Evolutionary conservation across 805 yeast genomes (phyloP), one percentile per base, ranked within the genome.

Genomic region (Spencermartinsiella europaea): DNA sequence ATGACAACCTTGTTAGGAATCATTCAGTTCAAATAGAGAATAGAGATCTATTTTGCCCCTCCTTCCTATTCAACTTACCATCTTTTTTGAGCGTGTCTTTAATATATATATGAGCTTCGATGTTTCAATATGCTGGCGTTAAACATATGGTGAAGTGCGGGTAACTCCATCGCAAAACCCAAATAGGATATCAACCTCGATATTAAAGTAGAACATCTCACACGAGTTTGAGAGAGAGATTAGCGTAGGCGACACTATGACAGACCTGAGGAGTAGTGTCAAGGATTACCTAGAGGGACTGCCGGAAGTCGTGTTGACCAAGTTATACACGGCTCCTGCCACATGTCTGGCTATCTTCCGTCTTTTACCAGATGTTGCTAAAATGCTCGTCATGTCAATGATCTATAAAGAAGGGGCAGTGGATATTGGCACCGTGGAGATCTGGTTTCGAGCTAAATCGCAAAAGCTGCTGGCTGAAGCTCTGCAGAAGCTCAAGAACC

Each of bases 331-430:
- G 57, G 79, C 86, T 43, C 96, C 99, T 1, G 96, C 97, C 10
- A 87, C 99, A 46, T 89, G 97, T 62, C 72, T 93, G 40, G 95
- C 99, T 2, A 82, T 93, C n/a, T 90, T 83, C 63, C 74, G 99
- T 52, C 71, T 93, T 49, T 72, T 93, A 15, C 96, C 99, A 0
- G 81, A 90, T 20, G 66, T 93, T 54, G 95, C 97, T 22, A 90
- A 91, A 62, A 84, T 87, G 64, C 83, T 84, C 58, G 80, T 91
- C 42, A 83, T 88, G 88, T 75, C 90, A 8, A 79, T 90, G 83
- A 70, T 95, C 16, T 93, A 87, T 66, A 79, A 81, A 57, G 93
- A 86, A 45, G 77, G 77, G 42, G 85, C 90, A 0, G 76, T 85
- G 10, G 76, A 83, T 4, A 67, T 81, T 16, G 70, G 77, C 21